These are phyloP conservation scores for Pseudisothecium myosuroides DNA, from an alignment of 225 moss, liverwort and hornwort genomes.

Conservation along the genomic window DNA sequence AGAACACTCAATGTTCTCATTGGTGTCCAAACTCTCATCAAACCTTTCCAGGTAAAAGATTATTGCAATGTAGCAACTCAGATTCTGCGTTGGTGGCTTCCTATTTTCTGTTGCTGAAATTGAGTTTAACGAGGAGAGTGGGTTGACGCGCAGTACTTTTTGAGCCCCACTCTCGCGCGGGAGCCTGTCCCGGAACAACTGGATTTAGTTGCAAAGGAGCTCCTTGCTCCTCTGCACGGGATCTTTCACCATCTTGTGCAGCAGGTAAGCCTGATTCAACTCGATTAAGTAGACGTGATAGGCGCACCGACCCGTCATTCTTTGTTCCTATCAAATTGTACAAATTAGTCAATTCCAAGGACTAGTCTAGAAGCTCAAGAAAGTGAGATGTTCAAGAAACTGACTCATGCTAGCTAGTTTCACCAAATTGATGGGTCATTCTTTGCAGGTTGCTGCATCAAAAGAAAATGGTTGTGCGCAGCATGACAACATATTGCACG, in stretches of 20 bases:
- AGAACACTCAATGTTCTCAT: slow-evolving; percentile 80
- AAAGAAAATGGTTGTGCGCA: slow-evolving; percentile 65
- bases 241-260: slow-evolving; percentile 87
- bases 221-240: slow-evolving; percentile 69
- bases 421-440: not conserved
- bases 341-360: not conserved
- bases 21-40: slow-evolving; percentile 70
- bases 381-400: not conserved
- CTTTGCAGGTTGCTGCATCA: slow-evolving; percentile 54
- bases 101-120: not conserved
- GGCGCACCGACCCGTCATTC: not conserved
- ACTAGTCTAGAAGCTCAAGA: not conserved
- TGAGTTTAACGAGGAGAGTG: not conserved
- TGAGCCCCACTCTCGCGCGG: slow-evolving; percentile 65
- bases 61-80: not conserved
- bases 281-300: not conserved
- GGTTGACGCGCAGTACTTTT: slow-evolving; percentile 58
- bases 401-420: not conserved
- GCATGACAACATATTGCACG: slow-evolving; percentile 59
- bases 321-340: not conserved
- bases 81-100: not conserved
- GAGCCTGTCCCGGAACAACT: slow-evolving; percentile 86
- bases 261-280: slow-evolving; percentile 25
- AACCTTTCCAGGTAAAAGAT: slow-evolving; percentile 73
- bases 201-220: slow-evolving; percentile 65